Conservation (phyloP, 108 stramenopile species). For the Discostella pseudostelligera region DNA sequence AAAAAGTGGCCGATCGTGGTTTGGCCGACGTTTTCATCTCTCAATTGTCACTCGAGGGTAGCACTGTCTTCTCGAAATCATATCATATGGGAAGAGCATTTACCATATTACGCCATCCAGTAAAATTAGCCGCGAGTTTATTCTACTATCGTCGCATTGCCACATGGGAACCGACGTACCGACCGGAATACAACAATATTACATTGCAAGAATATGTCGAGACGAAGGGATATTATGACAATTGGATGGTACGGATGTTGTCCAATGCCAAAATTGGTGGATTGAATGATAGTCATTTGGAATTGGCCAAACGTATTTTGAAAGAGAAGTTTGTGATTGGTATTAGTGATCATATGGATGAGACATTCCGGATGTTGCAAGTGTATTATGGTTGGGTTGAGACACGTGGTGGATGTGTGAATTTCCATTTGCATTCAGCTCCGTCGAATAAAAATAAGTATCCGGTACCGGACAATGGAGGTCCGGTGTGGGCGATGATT, state of each 20-base stretch:
- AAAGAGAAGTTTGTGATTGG: constrained; percentile 49
- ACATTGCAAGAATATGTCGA: constrained; percentile 37
- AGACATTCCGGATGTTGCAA: constrained; percentile 39
- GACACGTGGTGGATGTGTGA: constrained; percentile 25
- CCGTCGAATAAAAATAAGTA: constrained; percentile 34
- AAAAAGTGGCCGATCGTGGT: constrained; percentile 13
- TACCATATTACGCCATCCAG: constrained; percentile 44
- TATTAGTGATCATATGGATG: constrained; percentile 35
- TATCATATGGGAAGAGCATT: constrained; percentile 35
- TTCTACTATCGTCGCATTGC: constrained; percentile 47
- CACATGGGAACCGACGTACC: constrained; percentile 53
- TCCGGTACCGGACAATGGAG: constrained; percentile 22
- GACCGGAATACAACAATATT: constrained; percentile 35
- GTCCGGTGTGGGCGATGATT: constrained; percentile 24
- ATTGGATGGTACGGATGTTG: constrained; percentile 52
- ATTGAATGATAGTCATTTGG: constrained; percentile 44
- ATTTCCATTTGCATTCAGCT: constrained; percentile 15
- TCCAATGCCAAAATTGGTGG: constrained; percentile 37
- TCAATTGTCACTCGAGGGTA: constrained; percentile 30
- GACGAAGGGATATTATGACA: constrained; percentile 36
- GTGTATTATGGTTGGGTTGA: constrained; percentile 51
- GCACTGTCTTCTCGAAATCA: constrained; percentile 26
- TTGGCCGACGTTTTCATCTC: constrained; percentile 40
- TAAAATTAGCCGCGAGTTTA: constrained; percentile 26
- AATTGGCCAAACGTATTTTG: constrained; percentile 42